These are phyloP conservation scores for Elsinoe arachidis DNA, from an alignment of 2,329 filamentous ascomycete genomes.

Conservation along the genomic window DNA sequence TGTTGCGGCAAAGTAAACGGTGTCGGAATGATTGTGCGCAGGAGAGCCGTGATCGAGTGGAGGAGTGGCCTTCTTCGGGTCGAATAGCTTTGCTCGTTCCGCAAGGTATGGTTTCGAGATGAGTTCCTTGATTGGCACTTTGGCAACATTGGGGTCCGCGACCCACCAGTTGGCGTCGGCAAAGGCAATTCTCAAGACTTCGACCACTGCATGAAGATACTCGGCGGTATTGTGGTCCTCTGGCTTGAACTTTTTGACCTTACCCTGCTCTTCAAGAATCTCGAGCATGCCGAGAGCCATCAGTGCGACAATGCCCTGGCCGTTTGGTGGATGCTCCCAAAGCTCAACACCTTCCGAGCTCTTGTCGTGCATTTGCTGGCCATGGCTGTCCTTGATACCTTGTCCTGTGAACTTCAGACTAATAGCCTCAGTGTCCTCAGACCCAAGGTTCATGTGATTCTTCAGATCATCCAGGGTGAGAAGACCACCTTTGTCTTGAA, in stretches of 20 bases:
- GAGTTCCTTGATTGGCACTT: slow-evolving; percentile 61
- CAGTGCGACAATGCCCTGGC: slow-evolving; percentile 87
- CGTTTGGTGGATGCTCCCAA: slow-evolving; percentile 96
- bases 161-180: slow-evolving; percentile 87
- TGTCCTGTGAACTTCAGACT: slow-evolving; percentile 70
- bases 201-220: slow-evolving; percentile 73
- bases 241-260: slow-evolving; percentile 61
- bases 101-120: slow-evolving; percentile 68
- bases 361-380: slow-evolving; percentile 35
- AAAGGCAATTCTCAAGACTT: slow-evolving; percentile 81
- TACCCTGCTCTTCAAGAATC: slow-evolving; percentile 66
- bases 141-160: slow-evolving; percentile 65
- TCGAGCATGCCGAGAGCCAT: slow-evolving; percentile 92
- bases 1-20: slow-evolving; percentile 84
- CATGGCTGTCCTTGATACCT: slow-evolving; percentile 42
- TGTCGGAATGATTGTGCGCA: slow-evolving; percentile 78
- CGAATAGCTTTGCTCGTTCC: slow-evolving; percentile 56
- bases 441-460: slow-evolving; percentile 63
- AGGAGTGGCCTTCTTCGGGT: slow-evolving; percentile 43
- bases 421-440: slow-evolving; percentile 76
- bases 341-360: slow-evolving; percentile 58
- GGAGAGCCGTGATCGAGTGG: slow-evolving; percentile 66
- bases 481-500: slow-evolving; percentile 66
- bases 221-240: slow-evolving; percentile 72
- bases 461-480: slow-evolving; percentile 72